These are phyloP conservation scores for Mercurialis annua DNA, from an alignment of 345 rosid genomes.

Conservation along the genomic window DNA sequence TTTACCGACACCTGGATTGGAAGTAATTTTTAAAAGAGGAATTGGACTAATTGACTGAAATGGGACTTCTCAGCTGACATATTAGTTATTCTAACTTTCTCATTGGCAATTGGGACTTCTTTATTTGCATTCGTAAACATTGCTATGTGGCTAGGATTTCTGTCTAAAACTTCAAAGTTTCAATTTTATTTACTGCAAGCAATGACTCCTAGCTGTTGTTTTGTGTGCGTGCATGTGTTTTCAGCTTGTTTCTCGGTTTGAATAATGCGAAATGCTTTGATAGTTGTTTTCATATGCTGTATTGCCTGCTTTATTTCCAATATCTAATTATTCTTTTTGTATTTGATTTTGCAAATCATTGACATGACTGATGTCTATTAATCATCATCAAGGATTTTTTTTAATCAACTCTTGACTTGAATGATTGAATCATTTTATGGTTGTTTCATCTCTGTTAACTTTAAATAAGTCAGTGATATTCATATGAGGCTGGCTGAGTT, in stretches of 20 bases:
- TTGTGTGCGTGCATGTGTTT: conserved; percentile 3
- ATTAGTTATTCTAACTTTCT: not conserved
- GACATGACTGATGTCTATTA: not conserved
- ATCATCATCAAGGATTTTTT: not conserved
- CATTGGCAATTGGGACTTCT: not conserved
- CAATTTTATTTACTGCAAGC: not conserved
- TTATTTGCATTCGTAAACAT: not conserved
- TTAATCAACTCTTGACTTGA: not conserved
- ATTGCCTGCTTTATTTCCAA: not conserved
- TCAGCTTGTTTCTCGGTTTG: conserved; percentile 5
- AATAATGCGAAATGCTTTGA: not conserved
- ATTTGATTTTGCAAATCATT: not conserved
- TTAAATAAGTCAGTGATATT: not conserved
- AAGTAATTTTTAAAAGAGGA: no score
- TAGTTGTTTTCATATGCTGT: not conserved
- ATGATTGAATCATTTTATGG: not conserved
- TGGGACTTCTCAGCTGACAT: no score
- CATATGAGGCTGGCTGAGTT: not conserved
- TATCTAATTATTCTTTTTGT: not conserved
- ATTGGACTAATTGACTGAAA: no score
- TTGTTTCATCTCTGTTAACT: not conserved
- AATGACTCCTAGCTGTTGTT: not conserved
- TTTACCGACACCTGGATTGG: not conserved
- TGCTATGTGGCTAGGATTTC: not conserved
- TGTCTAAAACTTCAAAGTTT: not conserved